Base-by-base conservation (phyloP, 2,329 filamentous ascomycete genomes). In the Ceratocystis albifundus region DNA sequence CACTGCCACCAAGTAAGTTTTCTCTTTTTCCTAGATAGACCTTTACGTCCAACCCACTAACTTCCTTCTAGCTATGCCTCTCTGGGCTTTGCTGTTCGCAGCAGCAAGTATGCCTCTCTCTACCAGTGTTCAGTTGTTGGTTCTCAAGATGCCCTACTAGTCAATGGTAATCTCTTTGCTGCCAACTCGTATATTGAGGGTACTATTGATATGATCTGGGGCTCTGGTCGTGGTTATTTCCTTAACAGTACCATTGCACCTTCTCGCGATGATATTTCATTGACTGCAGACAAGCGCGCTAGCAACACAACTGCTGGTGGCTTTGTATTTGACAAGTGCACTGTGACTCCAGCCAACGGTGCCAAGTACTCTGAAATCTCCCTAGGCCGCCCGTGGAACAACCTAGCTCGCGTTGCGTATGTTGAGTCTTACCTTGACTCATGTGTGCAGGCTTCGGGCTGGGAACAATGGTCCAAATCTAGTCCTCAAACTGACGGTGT, bases 401-500 rank as follows among this genome's bases (percentile, higher is more conserved):
- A 74, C 30, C 80, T 77, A 65, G 75, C 80, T 0, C 76, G 78
- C 3, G 79, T 81, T 5, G 76, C 79, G 4, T 80, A 80, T 72
- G 79, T 82, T 70, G 71, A 77, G 63, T 81, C 80, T 0, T 71
- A 71, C 41, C 75, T 88, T 73, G 77, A 76, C 7, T 74, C 75
- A 28, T 82, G 87, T 22, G 79, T 88, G 70, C 85, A 86, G 70
- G 68, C 76, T 1, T 79, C 79, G 0, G 85, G 85, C 0, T 88
- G 85, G 84, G 72, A 70, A 1, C 71, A 76, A 32, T 88, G 85
- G 85, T 78, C 78, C 67, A 74, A 70, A 1, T 76, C 75, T 2
- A 75, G 79, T 55, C 71, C 76, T n/a, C 76, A 78, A 45, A 84
- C 81, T 1, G 76, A 75, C 44, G 74, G 82, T 55, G 80, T 86